phyloP scores from a whole-genome alignment of 768 basidiomycete genomes.

The Tubosaeta sp. region DNA sequence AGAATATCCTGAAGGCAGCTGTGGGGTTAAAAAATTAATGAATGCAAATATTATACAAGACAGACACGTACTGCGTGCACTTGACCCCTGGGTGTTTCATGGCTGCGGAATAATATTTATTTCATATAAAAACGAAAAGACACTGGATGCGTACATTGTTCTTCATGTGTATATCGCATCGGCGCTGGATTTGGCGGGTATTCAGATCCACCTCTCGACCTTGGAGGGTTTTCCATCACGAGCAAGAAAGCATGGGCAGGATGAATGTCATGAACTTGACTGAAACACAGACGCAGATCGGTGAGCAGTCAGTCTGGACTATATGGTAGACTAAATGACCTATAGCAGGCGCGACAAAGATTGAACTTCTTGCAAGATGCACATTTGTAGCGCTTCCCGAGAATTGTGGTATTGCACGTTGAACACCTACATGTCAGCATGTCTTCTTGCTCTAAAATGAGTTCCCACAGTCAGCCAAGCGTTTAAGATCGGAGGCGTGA shows the following conservation, averaged over 20 bases:
- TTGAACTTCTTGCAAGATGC: conserved; percentile 74
- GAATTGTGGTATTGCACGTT: conserved; percentile 66
- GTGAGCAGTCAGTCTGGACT: background rate
- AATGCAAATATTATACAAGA: background rate
- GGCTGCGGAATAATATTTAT: conserved; percentile 36
- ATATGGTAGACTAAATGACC: conserved; percentile 39
- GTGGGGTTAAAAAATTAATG: conserved; percentile 2
- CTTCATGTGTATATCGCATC: conserved; percentile 45
- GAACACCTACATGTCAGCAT: conserved; percentile 63
- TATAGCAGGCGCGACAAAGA: conserved; percentile 79
- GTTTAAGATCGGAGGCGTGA: background rate
- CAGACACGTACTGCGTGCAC: conserved; percentile 72
- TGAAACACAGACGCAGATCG: conserved; percentile 24
- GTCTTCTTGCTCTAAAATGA: conserved; percentile 67
- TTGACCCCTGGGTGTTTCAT: conserved; percentile 77
- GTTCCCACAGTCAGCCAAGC: background rate
- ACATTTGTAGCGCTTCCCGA: conserved; percentile 76
- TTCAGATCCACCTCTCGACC: conserved; percentile 40
- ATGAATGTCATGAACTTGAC: conserved; percentile 89
- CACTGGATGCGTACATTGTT: conserved; percentile 48
- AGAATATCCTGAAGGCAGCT: conserved; percentile 89
- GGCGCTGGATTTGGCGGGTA: conserved; percentile 14
- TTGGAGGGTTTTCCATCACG: conserved; percentile 59
- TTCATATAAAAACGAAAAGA: conserved; percentile 1
- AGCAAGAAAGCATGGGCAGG: conserved; percentile 83